Percentiles rank a stretch among this genome's conserved stretches.
Evolutionary conservation across 805 yeast species (phyloP).

Genomic region (Wickerhamiella spandovensis): DNA sequence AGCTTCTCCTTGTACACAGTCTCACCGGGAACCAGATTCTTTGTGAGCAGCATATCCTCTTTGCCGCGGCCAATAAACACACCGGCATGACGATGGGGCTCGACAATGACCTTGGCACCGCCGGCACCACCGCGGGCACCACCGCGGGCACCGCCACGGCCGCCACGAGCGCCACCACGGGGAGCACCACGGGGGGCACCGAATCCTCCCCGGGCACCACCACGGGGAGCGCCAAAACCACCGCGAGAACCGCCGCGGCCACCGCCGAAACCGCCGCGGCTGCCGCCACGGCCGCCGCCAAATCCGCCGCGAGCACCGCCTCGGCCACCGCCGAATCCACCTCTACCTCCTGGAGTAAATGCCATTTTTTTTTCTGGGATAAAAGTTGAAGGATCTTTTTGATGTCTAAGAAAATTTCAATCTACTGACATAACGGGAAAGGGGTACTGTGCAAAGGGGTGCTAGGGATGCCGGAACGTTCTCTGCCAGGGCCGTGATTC

Average conservation of each 20-base stretch:
- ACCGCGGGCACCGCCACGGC: slow-evolving; percentile 46
- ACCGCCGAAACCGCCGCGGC: slow-evolving; percentile 30
- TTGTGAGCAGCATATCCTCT: slow-evolving; percentile 95
- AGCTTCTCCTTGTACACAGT: slow-evolving; percentile 98
- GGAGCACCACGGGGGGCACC: slow-evolving; percentile 43
- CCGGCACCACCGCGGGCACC: slow-evolving; percentile 46
- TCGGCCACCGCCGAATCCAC: slow-evolving; percentile 47
- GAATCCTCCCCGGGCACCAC: slow-evolving; percentile 25
- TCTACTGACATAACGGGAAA: background rate
- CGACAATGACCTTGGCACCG: slow-evolving; percentile 88
- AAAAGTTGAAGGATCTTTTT: background rate
- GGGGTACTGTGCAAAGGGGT: background rate
- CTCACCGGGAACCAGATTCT: slow-evolving; percentile 96
- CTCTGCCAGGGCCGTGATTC: background rate
- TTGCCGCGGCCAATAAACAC: slow-evolving; percentile 99
- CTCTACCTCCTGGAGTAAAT: slow-evolving; percentile 47
- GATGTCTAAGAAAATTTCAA: slow-evolving; percentile 2
- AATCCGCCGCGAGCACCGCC: slow-evolving; percentile 34
- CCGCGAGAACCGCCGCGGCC: slow-evolving; percentile 40
- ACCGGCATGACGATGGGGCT: slow-evolving; percentile 97
- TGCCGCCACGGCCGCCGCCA: slow-evolving; percentile 27
- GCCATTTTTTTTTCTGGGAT: slow-evolving; percentile 40
- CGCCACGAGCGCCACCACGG: slow-evolving; percentile 36
- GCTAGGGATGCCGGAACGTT: background rate
- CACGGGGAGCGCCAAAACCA: slow-evolving; percentile 42